Evolutionary conservation across 169 alveolate genomes (phyloP).

Genomic region (Eimeria maxima): DNA sequence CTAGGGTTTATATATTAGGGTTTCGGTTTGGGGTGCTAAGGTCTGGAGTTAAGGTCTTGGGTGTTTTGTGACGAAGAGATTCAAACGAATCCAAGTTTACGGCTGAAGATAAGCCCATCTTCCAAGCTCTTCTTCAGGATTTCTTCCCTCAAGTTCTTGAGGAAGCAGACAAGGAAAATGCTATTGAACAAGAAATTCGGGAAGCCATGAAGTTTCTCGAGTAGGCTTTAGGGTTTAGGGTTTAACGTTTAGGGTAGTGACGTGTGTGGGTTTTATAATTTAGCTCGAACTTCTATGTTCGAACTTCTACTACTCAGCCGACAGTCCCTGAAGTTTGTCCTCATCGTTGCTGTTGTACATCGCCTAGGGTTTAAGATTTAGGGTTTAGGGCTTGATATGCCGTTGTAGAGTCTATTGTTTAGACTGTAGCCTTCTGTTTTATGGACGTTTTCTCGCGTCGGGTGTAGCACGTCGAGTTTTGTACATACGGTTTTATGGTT

Average conservation of each 20-base stretch:
- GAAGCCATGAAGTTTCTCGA: slow-evolving; percentile 15
- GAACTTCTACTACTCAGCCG: too few species aligned
- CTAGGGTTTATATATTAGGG: not conserved
- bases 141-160: slow-evolving; percentile 92
- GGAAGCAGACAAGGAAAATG: not conserved
- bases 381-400: not conserved
- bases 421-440: not conserved
- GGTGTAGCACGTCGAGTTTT: not conserved
- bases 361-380: not conserved
- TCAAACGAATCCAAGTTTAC: slow-evolving; percentile 95
- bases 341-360: too few species aligned
- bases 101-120: slow-evolving; percentile 95
- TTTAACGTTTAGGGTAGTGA: too few species aligned
- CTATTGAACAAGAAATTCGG: not conserved
- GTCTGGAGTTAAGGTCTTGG: not conserved
- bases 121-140: slow-evolving; percentile 96
- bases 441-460: not conserved
- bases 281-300: too few species aligned
- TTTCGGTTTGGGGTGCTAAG: not conserved
- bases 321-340: too few species aligned
- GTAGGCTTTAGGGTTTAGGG: not conserved
- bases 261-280: too few species aligned
- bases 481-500: not conserved
- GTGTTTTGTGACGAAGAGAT: slow-evolving; percentile 86
- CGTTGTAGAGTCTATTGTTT: not conserved